Evolutionary conservation across 2,329 filamentous ascomycete genomes (phyloP).

Genomic region (Botrytis elliptica): DNA sequence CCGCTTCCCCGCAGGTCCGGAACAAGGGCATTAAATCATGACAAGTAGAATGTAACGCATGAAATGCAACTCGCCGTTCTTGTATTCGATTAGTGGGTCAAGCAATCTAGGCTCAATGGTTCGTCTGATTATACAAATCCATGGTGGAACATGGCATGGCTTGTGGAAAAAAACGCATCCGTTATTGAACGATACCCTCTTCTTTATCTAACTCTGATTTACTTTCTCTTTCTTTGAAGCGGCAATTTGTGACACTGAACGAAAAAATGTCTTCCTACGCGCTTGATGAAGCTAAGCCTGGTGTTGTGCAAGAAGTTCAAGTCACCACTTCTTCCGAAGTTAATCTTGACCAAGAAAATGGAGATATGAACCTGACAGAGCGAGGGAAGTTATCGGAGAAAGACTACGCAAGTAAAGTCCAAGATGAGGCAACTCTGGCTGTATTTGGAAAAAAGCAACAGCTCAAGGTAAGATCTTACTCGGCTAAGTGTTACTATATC

Average conservation of each 20-base stretch:
- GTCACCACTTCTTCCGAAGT: background rate
- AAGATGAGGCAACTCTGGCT: conserved; percentile 21
- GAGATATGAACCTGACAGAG: background rate
- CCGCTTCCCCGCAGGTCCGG: background rate
- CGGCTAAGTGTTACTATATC: background rate
- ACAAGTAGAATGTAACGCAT: background rate
- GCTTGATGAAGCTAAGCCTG: background rate
- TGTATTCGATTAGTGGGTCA: background rate
- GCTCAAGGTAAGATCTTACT: conserved; percentile 5
- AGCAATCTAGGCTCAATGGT: background rate
- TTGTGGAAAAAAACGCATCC: background rate
- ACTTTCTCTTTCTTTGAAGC: background rate
- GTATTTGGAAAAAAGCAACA: conserved; percentile 23
- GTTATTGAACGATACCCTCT: background rate
- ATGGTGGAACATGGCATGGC: background rate
- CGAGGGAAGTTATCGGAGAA: background rate
- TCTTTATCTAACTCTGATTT: background rate
- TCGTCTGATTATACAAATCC: background rate
- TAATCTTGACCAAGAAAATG: background rate
- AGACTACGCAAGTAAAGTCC: background rate
- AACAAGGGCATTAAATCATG: background rate
- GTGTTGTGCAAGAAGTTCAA: background rate
- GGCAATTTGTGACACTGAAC: background rate
- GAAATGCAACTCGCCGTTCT: background rate
- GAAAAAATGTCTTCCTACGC: background rate